phyloP scores from a whole-genome alignment of 495 filamentous ascomycete genomes.

The Schizothecium vesticola region DNA sequence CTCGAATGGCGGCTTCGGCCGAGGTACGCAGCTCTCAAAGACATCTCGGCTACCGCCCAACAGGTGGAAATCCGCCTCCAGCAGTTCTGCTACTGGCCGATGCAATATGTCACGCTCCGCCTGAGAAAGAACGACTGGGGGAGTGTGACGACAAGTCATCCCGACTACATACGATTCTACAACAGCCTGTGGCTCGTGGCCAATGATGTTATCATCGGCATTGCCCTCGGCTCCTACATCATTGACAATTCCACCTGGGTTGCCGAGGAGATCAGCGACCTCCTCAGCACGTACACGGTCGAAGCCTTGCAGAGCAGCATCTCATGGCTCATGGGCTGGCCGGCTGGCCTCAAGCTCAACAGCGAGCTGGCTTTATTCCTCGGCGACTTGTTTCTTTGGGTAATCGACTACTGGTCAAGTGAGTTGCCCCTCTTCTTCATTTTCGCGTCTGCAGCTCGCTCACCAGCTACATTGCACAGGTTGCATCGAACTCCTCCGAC shows the following conservation, averaged over 20 bases:
- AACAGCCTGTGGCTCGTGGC: slow-evolving; percentile 98
- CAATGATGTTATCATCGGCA: slow-evolving; percentile 98
- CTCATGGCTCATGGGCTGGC: slow-evolving; percentile 92
- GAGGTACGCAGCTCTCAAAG: slow-evolving; percentile 80
- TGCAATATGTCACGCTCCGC: slow-evolving; percentile 88
- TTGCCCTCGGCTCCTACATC: slow-evolving; percentile 92
- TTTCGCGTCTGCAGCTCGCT: neutral
- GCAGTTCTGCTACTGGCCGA: slow-evolving; percentile 98
- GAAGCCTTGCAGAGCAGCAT: slow-evolving; percentile 86
- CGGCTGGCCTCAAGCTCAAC: slow-evolving; percentile 97
- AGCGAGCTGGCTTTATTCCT: slow-evolving; percentile 90
- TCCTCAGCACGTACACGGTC: slow-evolving; percentile 78
- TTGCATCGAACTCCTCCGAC: slow-evolving; percentile 69
- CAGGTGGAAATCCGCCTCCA: slow-evolving; percentile 96
- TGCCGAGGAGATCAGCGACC: slow-evolving; percentile 69
- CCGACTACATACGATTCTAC: slow-evolving; percentile 98
- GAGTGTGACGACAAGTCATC: slow-evolving; percentile 89
- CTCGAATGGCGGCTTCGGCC: slow-evolving; percentile 85
- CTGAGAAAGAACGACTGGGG: slow-evolving; percentile 89
- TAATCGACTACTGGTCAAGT: slow-evolving; percentile 96
- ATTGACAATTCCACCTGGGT: slow-evolving; percentile 90
- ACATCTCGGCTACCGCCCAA: slow-evolving; percentile 95
- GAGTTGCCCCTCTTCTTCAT: slow-evolving; percentile 19
- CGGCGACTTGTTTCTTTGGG: slow-evolving; percentile 93
- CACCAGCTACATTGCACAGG: slow-evolving; percentile 36